Evolutionary conservation across 2,329 filamentous ascomycete species (phyloP).

Genomic region (Cytospora piceicola): DNA sequence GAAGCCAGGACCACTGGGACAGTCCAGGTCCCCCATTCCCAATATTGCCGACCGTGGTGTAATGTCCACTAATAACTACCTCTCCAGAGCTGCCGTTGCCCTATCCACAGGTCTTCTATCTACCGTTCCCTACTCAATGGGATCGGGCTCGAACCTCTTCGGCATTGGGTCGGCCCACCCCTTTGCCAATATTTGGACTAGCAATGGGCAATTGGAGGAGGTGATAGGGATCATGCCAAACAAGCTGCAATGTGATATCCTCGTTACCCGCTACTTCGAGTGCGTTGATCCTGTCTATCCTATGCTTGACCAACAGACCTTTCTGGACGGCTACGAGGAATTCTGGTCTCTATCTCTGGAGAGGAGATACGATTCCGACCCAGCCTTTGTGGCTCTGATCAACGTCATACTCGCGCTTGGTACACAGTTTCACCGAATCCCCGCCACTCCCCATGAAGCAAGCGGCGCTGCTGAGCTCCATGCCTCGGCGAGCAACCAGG

Average conservation of each 20-base stretch:
- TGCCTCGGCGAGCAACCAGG: conserved; percentile 78
- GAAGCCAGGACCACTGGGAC: conserved; percentile 43
- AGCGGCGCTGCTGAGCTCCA: conserved; percentile 79
- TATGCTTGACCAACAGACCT: conserved; percentile 75
- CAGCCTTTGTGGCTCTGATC: conserved; percentile 71
- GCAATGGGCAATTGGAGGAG: conserved; percentile 73
- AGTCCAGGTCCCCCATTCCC: conserved; percentile 49
- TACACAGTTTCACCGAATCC: conserved; percentile 72
- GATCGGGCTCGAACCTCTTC: conserved; percentile 76
- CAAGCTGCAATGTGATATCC: conserved; percentile 74
- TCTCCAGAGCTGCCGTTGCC: conserved; percentile 56
- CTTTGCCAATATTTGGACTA: conserved; percentile 86
- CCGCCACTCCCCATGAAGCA: conserved; percentile 50
- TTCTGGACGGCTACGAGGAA: conserved; percentile 77
- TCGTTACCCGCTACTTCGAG: conserved; percentile 67
- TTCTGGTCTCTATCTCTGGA: conserved; percentile 68
- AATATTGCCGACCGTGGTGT: conserved; percentile 61
- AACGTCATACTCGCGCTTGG: conserved; percentile 79
- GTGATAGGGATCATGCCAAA: conserved; percentile 76
- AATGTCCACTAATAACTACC: conserved; percentile 46
- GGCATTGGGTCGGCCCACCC: conserved; percentile 80
- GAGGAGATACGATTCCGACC: conserved; percentile 66
- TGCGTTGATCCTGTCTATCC: conserved; percentile 81
- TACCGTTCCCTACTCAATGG: conserved; percentile 72
- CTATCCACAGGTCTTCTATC: conserved; percentile 67